Conservation (phyloP, 2,329 filamentous ascomycete species). For the Passalora sequoiae region DNA sequence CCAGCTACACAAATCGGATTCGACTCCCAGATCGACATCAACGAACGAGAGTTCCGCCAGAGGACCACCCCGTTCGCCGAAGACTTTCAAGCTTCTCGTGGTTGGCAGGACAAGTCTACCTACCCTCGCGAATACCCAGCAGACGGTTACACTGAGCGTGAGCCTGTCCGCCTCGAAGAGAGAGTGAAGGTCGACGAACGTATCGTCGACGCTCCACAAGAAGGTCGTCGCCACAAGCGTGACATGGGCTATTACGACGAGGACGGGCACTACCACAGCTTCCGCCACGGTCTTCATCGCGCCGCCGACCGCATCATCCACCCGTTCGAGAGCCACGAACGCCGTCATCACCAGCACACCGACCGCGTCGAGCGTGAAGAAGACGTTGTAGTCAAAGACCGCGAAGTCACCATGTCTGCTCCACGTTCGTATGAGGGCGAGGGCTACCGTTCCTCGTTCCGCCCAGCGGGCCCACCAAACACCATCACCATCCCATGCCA, state of each 20-base stretch:
- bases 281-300: constrained; percentile 65
- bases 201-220: constrained; percentile 46
- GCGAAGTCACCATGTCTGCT: constrained; percentile 40
- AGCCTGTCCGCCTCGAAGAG: constrained; percentile 34
- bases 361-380: constrained; percentile 35
- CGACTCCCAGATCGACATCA: constrained; percentile 53
- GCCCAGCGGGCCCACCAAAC: constrained; percentile 51
- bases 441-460: constrained; percentile 21
- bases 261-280: constrained; percentile 69
- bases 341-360: constrained; percentile 45
- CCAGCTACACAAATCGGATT: constrained; percentile 49
- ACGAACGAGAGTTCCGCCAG: constrained; percentile 45
- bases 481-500: constrained; percentile 98
- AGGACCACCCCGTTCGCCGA: constrained; percentile 37
- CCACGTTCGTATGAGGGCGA: constrained; percentile 28
- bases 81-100: constrained; percentile 35
- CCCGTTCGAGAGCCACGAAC: constrained; percentile 53
- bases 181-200: constrained; percentile 50
- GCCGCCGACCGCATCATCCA: constrained; percentile 62
- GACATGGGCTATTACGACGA: constrained; percentile 79
- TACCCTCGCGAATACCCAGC: constrained; percentile 35
- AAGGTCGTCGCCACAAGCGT: constrained; percentile 42
- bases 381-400: constrained; percentile 48
- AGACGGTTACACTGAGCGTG: constrained; percentile 36
- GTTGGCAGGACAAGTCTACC: constrained; percentile 39